Percentiles rank a stretch among this genome's conserved stretches.
These are phyloP conservation scores for Purpureocillium lavendulum DNA, from an alignment of 2,329 filamentous ascomycete genomes.

Conservation along the genomic window DNA sequence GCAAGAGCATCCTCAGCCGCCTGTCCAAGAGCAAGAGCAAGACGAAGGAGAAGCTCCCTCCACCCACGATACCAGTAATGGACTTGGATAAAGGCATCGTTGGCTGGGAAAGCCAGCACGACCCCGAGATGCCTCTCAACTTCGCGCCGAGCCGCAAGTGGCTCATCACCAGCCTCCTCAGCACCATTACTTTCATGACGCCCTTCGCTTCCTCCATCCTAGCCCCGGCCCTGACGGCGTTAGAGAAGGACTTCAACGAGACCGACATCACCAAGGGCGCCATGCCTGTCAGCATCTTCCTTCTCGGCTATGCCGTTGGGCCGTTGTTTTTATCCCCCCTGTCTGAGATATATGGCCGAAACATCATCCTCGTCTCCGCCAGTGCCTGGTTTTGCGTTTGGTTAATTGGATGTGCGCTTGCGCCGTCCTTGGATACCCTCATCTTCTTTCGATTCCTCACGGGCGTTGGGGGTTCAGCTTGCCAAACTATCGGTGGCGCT, in stretches of 20 bases:
- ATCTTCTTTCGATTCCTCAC: constrained; percentile 52
- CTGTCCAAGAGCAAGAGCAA: constrained; percentile 11
- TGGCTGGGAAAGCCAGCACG: constrained; percentile 51
- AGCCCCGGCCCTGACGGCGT: constrained; percentile 35
- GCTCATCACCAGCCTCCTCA: constrained; percentile 45
- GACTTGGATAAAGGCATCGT: constrained; percentile 46
- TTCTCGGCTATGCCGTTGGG: constrained; percentile 50
- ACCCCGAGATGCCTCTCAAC: constrained; percentile 51
- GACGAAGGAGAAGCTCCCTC: constrained; percentile 20
- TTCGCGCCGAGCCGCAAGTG: constrained; percentile 48
- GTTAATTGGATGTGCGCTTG: constrained; percentile 56
- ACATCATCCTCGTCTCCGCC: constrained; percentile 44
- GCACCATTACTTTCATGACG: constrained; percentile 55
- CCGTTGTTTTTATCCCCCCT: constrained; percentile 49
- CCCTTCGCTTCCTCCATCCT: constrained; percentile 57
- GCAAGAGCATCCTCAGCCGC: constrained; percentile 12
- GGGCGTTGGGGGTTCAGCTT: constrained; percentile 49
- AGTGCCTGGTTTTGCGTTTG: constrained; percentile 55
- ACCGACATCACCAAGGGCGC: constrained; percentile 30
- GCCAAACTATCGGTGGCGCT: constrained; percentile 42
- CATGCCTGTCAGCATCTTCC: constrained; percentile 53
- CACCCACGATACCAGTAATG: constrained; percentile 32
- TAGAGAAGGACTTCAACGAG: constrained; percentile 35
- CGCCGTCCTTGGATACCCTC: constrained; percentile 42
- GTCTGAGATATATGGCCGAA: constrained; percentile 57